These are phyloP conservation scores for Populus alba DNA, from an alignment of 345 rosid genomes.

Conservation along the genomic window DNA sequence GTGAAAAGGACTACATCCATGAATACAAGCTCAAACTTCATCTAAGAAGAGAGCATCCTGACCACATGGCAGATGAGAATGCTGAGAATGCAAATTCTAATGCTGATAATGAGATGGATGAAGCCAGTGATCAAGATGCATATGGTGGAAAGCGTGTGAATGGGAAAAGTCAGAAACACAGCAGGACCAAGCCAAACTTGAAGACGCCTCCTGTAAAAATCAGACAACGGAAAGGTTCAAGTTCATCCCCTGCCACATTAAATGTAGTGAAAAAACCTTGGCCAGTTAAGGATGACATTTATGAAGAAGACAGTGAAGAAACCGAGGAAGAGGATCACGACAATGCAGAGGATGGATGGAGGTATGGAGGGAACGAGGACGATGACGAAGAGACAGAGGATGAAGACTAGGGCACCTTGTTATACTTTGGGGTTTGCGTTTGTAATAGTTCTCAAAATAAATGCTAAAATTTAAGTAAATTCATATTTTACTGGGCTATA, in stretches of 20 bases:
- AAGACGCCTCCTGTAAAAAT: conserved; percentile 66
- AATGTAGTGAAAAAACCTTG: conserved; percentile 54
- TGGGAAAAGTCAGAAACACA: conserved; percentile 60
- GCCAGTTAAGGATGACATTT: conserved; percentile 56
- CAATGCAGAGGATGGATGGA: conserved; percentile 80
- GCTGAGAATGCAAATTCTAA: conserved; percentile 47
- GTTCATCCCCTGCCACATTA: conserved; percentile 49
- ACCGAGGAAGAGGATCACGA: conserved; percentile 81
- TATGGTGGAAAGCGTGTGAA: conserved; percentile 54
- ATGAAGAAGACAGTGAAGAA: conserved; percentile 81
- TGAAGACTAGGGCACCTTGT: conserved; percentile 47
- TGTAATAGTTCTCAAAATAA: neutral
- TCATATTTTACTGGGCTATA: neutral
- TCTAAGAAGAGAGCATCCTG: conserved; percentile 89
- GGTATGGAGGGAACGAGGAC: conserved; percentile 65
- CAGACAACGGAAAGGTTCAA: conserved; percentile 53
- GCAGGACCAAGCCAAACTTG: conserved; percentile 57
- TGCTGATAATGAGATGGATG: conserved; percentile 71
- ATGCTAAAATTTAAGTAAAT: neutral
- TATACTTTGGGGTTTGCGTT: neutral
- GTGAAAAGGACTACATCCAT: conserved; percentile 93
- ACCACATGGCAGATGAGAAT: conserved; percentile 66
- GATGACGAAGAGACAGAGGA: conserved; percentile 94
- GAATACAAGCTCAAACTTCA: conserved; percentile 98
- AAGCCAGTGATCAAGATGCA: conserved; percentile 79